Percentiles rank a stretch among this genome's conserved stretches.
Evolutionary conservation across 208 protist genomes (phyloP).

Genomic region (Leishmania major): DNA sequence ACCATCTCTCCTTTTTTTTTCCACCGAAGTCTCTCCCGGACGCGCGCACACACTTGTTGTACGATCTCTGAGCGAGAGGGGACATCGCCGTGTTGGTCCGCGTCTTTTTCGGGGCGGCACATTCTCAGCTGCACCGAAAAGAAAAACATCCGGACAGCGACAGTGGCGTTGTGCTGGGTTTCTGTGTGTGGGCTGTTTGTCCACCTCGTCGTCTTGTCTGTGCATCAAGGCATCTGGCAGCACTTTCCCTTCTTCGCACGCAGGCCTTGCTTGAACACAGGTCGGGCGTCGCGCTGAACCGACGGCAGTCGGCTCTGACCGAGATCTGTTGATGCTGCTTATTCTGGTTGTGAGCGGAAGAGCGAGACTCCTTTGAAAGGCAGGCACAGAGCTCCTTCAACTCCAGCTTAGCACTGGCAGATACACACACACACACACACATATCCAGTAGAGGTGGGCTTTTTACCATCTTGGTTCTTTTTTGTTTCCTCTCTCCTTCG

Average conservation of each 20-base stretch:
- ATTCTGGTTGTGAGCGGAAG: background rate
- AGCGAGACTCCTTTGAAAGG: background rate
- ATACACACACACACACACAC: no score
- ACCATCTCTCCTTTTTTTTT: background rate
- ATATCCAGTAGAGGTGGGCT: no score
- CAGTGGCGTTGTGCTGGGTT: background rate
- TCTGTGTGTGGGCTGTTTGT: background rate
- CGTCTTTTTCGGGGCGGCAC: background rate
- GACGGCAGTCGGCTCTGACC: background rate
- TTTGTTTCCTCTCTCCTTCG: no score
- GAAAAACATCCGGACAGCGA: background rate
- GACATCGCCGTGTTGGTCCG: background rate
- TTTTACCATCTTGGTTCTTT: no score
- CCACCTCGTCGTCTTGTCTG: no score
- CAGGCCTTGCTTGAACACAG: background rate
- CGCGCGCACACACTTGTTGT: background rate
- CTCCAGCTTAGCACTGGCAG: no score
- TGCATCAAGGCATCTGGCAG: background rate
- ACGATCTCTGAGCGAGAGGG: background rate
- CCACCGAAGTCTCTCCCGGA: background rate
- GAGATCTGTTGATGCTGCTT: background rate
- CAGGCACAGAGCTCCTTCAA: background rate
- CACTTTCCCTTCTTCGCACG: background rate
- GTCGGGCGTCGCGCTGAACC: background rate
- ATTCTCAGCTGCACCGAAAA: background rate